Evolutionary conservation across 805 yeast genomes (phyloP), one percentile per base, ranked within the genome.

Genomic region (Metschnikowia cubensis): DNA sequence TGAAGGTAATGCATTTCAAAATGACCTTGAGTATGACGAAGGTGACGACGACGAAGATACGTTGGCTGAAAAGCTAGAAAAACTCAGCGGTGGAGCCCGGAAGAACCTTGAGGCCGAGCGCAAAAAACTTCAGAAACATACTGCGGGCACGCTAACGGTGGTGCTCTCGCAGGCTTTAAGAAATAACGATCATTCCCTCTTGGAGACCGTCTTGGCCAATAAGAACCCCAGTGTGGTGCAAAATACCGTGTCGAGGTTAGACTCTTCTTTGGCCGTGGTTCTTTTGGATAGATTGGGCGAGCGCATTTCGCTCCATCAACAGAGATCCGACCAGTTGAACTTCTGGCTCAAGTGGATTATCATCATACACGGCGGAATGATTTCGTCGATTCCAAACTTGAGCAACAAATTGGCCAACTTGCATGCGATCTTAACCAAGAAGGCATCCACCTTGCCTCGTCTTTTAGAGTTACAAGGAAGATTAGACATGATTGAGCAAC

Each of bases 91-190:
- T 11, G 67, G 60, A 20, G 42, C 65, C 55, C 38, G 55, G 65
- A 32, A 38, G 33, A 47, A 49, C 56, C 42, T 58, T 58, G 45
- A 67, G 68, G 52, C 68, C 14, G 50, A 69, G 41, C 71, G 71
- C 51, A 77, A 79, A 53, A 76, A 75, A 49, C 59, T 60, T 34
- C 61, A 59, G 10, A 78, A 82, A 7, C 96, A 94, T 46, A 64
- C 74, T 13, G 64, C 67, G 0, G 59, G 59, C 18, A 82, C 96
- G 1, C 79, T 91, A 52, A 82, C 96, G 1, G 83, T 87, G 1
- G 81, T 94, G n/a, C 74, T 94, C 41, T 75, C 91, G 13, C 99
- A 94, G 70, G 92, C 99, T 0, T 75, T 94, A 54, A 84, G 82
- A 59, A 84, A 95, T 18, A 88, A 87, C 60, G 99, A 94, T 65